A percentile compares a stretch with the other conserved stretches of the same genome.
phyloP scores from a whole-genome alignment of 768 basidiomycete species.

The Ephemerocybe angulata region DNA sequence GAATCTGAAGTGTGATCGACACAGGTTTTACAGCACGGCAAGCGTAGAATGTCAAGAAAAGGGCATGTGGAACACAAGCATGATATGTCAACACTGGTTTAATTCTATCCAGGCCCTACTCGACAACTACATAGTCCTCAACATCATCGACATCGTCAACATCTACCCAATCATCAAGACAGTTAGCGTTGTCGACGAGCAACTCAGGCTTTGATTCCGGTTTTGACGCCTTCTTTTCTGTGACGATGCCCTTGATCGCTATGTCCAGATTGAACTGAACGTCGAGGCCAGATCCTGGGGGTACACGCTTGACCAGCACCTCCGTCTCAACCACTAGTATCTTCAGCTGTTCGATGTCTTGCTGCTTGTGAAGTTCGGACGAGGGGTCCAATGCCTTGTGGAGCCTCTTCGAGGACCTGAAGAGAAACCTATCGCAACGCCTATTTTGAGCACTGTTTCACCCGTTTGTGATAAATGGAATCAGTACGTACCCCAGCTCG shows the following conservation, averaged over 20 bases:
- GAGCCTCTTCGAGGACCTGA: neutral
- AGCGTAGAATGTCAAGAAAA: too few species aligned
- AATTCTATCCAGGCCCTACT: too few species aligned
- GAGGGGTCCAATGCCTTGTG: neutral
- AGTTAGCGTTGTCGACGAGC: neutral
- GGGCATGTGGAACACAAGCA: too few species aligned
- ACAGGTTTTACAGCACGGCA: too few species aligned
- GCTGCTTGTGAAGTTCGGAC: slow-evolving; percentile 2
- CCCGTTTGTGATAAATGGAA: neutral
- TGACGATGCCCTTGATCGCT: slow-evolving; percentile 1
- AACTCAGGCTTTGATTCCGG: neutral
- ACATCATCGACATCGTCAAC: too few species aligned
- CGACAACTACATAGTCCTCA: too few species aligned
- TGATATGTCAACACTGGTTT: too few species aligned
- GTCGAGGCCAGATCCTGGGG: neutral
- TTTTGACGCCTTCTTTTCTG: neutral
- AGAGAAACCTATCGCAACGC: too few species aligned
- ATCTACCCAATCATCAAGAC: too few species aligned
- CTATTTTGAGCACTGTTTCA: neutral
- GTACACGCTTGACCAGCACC: neutral
- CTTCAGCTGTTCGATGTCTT: neutral
- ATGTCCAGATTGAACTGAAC: slow-evolving; percentile 1
- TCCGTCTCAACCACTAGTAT: neutral
- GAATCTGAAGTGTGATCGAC: too few species aligned
- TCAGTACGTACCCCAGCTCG: neutral